Percentiles rank a stretch among this genome's conserved stretches.
Evolutionary conservation across 257 asterid species (phyloP).

Genomic region (Plantago elongata): DNA sequence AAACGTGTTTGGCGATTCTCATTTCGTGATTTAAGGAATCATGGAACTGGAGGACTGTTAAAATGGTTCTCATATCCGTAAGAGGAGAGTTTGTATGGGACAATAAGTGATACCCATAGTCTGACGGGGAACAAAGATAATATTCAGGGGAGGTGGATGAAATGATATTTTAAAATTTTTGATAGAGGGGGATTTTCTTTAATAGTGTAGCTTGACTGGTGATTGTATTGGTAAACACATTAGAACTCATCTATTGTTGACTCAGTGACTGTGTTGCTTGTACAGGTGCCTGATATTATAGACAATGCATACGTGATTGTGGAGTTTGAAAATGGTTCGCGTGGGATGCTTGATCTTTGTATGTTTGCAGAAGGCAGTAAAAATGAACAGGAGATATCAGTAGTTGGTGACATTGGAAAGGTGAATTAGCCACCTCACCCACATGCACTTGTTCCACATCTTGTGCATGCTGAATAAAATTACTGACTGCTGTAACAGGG

Average conservation of each 20-base stretch:
- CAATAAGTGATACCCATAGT: too few relatives aligned
- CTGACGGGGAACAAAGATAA: too few relatives aligned
- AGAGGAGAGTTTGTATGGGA: too few relatives aligned
- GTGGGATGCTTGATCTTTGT: conserved; percentile 90
- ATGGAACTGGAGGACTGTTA: too few relatives aligned
- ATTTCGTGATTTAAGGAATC: too few relatives aligned
- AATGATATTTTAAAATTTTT: too few relatives aligned
- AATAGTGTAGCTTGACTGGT: background rate
- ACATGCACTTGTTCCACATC: background rate
- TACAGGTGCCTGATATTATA: conserved; percentile 89
- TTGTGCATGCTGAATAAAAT: background rate
- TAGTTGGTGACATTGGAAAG: conserved; percentile 87
- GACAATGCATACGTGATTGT: conserved; percentile 91
- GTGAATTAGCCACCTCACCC: conserved; percentile 23
- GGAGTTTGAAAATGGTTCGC: conserved; percentile 78
- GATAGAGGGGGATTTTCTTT: too few relatives aligned
- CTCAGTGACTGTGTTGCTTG: background rate
- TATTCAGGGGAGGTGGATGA: too few relatives aligned
- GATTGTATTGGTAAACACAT: background rate
- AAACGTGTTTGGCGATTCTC: too few relatives aligned
- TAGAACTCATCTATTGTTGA: background rate
- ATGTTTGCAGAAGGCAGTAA: conserved; percentile 98
- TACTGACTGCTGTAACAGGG: conserved; percentile 44
- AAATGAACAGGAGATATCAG: conserved; percentile 93
- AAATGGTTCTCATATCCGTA: too few relatives aligned